Evolutionary conservation across 2,329 filamentous ascomycete species (phyloP).

Genomic region (Arthroderma sp.): DNA sequence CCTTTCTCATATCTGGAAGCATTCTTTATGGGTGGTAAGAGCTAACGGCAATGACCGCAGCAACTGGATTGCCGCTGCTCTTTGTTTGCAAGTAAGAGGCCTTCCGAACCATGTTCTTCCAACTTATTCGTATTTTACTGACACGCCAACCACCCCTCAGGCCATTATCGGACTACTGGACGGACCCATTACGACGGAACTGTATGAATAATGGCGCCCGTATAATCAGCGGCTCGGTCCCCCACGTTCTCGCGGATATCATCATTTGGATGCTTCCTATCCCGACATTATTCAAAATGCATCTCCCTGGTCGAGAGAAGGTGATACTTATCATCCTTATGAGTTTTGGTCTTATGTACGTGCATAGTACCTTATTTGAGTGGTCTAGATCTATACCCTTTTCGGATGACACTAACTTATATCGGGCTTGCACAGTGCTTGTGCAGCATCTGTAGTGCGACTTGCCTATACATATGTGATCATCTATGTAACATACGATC

Average conservation of each 20-base stretch:
- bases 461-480: constrained; percentile 12
- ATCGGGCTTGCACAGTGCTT: constrained; percentile 9
- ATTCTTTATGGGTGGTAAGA: not conserved
- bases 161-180: constrained; percentile 13
- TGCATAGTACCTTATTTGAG: not conserved
- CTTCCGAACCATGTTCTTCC: not conserved
- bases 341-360: constrained; percentile 15
- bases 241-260: constrained; percentile 14
- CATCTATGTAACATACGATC: constrained; percentile 11
- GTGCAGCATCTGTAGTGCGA: constrained; percentile 13
- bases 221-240: constrained; percentile 8
- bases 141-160: constrained; percentile 1
- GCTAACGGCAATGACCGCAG: constrained; percentile 7
- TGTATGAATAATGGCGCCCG: constrained; percentile 11
- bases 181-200: not conserved
- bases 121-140: not conserved
- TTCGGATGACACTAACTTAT: not conserved
- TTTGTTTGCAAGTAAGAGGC: constrained; percentile 14
- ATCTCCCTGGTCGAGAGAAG: constrained; percentile 12
- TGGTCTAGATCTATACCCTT: not conserved
- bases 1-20: not conserved
- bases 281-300: constrained; percentile 14
- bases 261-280: constrained; percentile 14
- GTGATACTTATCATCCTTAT: constrained; percentile 14
- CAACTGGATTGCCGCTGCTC: constrained; percentile 11